A percentile compares a stretch with the other conserved stretches of the same genome.
Conservation (phyloP, 345 rosid genomes). For the Rhodamnia rubescens region DNA sequence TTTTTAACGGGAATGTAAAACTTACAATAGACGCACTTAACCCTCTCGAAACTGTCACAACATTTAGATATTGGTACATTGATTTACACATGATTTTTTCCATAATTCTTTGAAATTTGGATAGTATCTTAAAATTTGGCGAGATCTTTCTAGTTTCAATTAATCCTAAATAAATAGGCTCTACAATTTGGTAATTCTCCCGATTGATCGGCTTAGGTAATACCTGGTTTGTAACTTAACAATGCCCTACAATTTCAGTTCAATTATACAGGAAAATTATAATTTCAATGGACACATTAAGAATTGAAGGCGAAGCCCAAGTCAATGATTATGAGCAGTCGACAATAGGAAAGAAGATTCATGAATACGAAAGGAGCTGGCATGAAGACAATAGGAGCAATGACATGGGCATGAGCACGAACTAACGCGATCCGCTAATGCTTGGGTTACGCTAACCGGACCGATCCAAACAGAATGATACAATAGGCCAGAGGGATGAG, state of each 20-base stretch:
- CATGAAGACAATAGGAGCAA: not conserved
- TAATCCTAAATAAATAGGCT: not conserved
- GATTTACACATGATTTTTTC: not conserved
- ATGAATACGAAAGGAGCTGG: not conserved
- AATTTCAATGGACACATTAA: not conserved
- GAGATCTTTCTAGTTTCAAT: not conserved
- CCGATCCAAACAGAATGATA: not conserved
- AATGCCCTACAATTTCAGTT: not conserved
- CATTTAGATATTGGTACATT: not conserved
- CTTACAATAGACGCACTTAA: not conserved
- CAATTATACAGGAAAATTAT: not conserved
- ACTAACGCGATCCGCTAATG: not conserved
- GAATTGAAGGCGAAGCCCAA: not conserved
- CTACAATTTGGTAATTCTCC: not conserved
- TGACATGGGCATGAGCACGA: not conserved
- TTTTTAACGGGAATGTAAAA: not conserved
- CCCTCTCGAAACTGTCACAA: not conserved
- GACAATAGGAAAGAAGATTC: not conserved
- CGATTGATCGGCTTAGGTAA: not conserved
- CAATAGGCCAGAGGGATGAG: accelerated
- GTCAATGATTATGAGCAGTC: not conserved
- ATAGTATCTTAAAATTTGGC: not conserved
- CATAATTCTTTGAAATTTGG: not conserved
- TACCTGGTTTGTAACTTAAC: not conserved
- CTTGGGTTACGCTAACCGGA: not conserved